Evolutionary conservation across 1,139 yeast genomes (phyloP).

Genomic region (Yamadazyma buinensis): DNA sequence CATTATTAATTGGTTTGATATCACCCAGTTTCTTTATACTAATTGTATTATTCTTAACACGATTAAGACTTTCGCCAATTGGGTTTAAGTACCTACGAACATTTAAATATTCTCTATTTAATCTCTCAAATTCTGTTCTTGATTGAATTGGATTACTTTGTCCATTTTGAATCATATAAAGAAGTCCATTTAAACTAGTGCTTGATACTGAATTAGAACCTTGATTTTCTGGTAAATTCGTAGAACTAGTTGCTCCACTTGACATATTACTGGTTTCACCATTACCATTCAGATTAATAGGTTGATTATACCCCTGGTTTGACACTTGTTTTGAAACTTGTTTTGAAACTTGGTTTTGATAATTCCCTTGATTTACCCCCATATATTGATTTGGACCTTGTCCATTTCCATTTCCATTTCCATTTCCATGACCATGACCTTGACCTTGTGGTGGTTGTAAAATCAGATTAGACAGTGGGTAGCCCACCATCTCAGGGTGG

Average conservation of each 20-base stretch:
- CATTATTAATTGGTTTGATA: conserved; percentile 12
- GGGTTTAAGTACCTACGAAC: conserved; percentile 71
- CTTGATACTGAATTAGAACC: conserved; percentile 11
- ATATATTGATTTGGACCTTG: neutral
- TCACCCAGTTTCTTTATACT: conserved; percentile 21
- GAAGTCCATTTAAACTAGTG: conserved; percentile 28
- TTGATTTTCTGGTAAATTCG: neutral
- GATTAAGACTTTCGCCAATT: conserved; percentile 54
- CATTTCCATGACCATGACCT: neutral
- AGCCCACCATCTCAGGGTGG: neutral
- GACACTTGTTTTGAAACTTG: neutral
- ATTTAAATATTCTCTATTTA: conserved; percentile 69
- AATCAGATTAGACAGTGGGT: too few relatives aligned
- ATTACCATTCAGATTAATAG: conserved; percentile 1
- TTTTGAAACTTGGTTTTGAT: neutral
- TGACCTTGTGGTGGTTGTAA: too few relatives aligned
- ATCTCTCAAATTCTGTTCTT: conserved; percentile 71
- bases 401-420: neutral
- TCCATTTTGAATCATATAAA: conserved; percentile 30
- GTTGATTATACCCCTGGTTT: conserved; percentile 2
- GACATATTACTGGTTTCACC: neutral
- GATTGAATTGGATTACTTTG: conserved; percentile 54
- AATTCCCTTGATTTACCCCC: neutral
- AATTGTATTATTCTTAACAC: conserved; percentile 30
- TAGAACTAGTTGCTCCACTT: conserved; percentile 1